Evolutionary conservation across 1,284 basidiomycete genomes (phyloP).

Genomic region (Meripilus lineatus): DNA sequence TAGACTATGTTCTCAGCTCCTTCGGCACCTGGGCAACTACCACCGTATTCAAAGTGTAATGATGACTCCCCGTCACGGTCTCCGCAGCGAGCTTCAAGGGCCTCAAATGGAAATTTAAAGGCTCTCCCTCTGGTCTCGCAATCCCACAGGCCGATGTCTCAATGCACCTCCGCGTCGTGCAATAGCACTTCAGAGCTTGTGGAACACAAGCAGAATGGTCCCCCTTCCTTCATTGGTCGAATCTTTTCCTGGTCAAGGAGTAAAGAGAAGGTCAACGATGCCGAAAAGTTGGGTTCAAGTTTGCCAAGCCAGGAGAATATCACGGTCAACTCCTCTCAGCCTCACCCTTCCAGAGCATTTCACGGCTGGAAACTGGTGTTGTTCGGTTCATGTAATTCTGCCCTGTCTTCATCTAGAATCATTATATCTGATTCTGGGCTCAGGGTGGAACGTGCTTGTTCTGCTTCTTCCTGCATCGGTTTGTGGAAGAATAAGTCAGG

Average conservation of each 20-base stretch:
- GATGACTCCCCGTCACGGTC: conserved; percentile 14
- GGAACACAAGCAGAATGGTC: conserved; percentile 10
- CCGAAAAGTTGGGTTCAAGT: conserved; percentile 4
- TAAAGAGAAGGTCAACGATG: background rate
- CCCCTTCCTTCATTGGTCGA: conserved; percentile 12
- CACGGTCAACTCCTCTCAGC: background rate
- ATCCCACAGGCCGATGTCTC: conserved; percentile 12
- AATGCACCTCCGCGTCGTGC: conserved; percentile 20
- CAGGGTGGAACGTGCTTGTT: conserved; percentile 41
- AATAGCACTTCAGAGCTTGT: conserved; percentile 23
- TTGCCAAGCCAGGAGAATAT: background rate
- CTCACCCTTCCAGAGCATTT: conserved; percentile 15
- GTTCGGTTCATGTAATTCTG: conserved; percentile 51
- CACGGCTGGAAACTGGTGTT: conserved; percentile 53
- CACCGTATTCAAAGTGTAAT: conserved; percentile 10
- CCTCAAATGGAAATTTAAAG: conserved; percentile 15
- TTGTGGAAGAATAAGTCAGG: conserved; percentile 20
- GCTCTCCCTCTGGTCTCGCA: conserved; percentile 16
- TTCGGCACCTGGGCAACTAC: conserved; percentile 16
- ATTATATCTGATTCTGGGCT: background rate
- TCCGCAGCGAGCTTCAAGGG: conserved; percentile 14
- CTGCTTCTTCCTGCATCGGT: conserved; percentile 58
- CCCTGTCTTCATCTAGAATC: background rate
- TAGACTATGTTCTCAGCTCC: conserved; percentile 19
- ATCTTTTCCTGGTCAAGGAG: conserved; percentile 18